phyloP scores from a whole-genome alignment of 352 stramenopile species.

The Globisporangium camurandrum region DNA sequence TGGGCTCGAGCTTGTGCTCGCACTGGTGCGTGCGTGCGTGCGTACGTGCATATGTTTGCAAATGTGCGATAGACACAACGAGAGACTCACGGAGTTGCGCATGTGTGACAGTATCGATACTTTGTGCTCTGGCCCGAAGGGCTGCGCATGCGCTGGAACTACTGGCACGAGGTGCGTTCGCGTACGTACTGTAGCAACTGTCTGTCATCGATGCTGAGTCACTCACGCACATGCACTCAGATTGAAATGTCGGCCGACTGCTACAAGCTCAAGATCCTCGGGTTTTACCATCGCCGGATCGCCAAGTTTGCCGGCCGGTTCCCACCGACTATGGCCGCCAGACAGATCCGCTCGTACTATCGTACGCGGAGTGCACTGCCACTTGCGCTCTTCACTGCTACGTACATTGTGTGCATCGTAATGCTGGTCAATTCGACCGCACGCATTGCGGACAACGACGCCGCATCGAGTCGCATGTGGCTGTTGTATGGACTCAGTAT shows the following conservation, averaged over 20 bases:
- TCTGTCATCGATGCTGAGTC: not conserved
- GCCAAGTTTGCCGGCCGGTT: conserved; percentile 61
- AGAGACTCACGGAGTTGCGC: conserved; percentile 1
- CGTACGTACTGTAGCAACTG: not conserved
- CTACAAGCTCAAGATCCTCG: conserved; percentile 76
- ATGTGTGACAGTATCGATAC: conserved; percentile 68
- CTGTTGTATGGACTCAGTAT: conserved; percentile 52
- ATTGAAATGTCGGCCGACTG: conserved; percentile 60
- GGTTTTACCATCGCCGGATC: conserved; percentile 83
- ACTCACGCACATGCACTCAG: conserved; percentile 14
- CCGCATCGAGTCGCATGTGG: conserved; percentile 32
- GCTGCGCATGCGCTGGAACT: conserved; percentile 50
- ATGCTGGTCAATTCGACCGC: conserved; percentile 29
- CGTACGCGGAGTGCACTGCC: conserved; percentile 29
- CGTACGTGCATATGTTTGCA: not conserved
- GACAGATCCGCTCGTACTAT: conserved; percentile 50
- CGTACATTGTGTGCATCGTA: conserved; percentile 30
- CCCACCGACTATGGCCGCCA: conserved; percentile 28
- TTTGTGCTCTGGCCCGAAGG: conserved; percentile 70
- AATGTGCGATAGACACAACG: not conserved
- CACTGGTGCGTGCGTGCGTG: conserved; percentile 23
- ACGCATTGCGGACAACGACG: too few species aligned
- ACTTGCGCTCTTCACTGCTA: conserved; percentile 32
- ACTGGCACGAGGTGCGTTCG: conserved; percentile 53
- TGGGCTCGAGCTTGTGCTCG: conserved; percentile 37